Evolutionary conservation across 805 yeast genomes (phyloP).

Genomic region (Sugiyamaella lignohabitans): DNA sequence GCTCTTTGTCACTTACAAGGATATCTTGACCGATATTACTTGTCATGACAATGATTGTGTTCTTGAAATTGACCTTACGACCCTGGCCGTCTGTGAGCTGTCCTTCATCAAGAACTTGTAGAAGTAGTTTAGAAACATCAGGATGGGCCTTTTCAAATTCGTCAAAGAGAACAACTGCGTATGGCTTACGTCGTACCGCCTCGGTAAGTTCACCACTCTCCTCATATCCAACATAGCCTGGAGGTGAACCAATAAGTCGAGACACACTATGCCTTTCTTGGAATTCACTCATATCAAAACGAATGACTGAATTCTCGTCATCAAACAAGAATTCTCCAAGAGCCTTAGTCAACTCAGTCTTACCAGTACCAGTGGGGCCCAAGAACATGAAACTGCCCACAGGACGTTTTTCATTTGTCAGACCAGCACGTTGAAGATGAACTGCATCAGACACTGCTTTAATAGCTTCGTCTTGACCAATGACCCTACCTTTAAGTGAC

Average conservation of each 20-base stretch:
- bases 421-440: conserved; percentile 91
- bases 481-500: conserved; percentile 66
- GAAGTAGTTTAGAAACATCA: conserved; percentile 81
- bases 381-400: conserved; percentile 94
- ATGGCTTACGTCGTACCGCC: conserved; percentile 92
- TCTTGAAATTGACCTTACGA: conserved; percentile 86
- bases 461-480: conserved; percentile 96
- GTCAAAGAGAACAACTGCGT: conserved; percentile 85
- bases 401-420: conserved; percentile 90
- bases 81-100: conserved; percentile 93
- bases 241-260: conserved; percentile 93
- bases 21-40: conserved; percentile 94
- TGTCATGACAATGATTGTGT: conserved; percentile 93
- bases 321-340: conserved; percentile 89
- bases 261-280: conserved; percentile 92
- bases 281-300: conserved; percentile 98
- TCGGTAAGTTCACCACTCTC: conserved; percentile 92
- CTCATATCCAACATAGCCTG: conserved; percentile 95
- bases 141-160: conserved; percentile 97
- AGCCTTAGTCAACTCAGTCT: conserved; percentile 90
- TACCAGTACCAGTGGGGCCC: conserved; percentile 99
- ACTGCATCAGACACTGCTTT: conserved; percentile 88
- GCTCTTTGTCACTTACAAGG: conserved; percentile 54
- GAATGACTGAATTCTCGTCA: conserved; percentile 74
- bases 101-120: conserved; percentile 95